Conservation (phyloP, 805 yeast genomes). For the Wickerhamiella sorbophila region DNA sequence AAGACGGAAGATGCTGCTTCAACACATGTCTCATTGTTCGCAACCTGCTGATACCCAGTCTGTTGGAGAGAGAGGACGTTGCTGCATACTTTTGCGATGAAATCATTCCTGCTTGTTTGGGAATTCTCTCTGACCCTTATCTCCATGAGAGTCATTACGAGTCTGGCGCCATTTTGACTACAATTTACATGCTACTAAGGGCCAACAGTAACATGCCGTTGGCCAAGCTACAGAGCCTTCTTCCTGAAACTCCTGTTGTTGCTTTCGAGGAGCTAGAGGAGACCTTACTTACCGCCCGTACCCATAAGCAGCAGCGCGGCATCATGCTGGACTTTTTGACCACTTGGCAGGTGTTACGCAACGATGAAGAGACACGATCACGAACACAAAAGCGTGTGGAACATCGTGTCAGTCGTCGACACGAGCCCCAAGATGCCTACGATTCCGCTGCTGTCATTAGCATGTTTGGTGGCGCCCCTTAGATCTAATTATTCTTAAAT, state of each 20-base stretch:
- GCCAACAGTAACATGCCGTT: slow-evolving; percentile 58
- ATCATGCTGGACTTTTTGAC: slow-evolving; percentile 65
- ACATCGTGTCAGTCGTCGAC: slow-evolving; percentile 15
- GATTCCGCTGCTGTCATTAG: slow-evolving; percentile 18
- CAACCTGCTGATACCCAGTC: slow-evolving; percentile 41
- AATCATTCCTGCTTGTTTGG: slow-evolving; percentile 54
- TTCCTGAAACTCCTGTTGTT: slow-evolving; percentile 37
- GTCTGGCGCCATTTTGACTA: slow-evolving; percentile 78
- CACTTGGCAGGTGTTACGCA: slow-evolving; percentile 34
- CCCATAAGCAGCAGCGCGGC: slow-evolving; percentile 66
- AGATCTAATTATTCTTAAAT: too few species aligned
- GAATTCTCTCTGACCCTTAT: slow-evolving; percentile 56
- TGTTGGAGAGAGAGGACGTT: slow-evolving; percentile 58
- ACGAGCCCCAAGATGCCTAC: slow-evolving; percentile 14
- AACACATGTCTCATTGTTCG: slow-evolving; percentile 74
- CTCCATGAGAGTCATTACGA: slow-evolving; percentile 81
- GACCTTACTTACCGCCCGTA: slow-evolving; percentile 45
- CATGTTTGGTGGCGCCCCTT: slow-evolving; percentile 12
- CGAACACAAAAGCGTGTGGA: slow-evolving; percentile 15
- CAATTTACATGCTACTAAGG: slow-evolving; percentile 59
- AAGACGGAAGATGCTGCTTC: slow-evolving; percentile 85
- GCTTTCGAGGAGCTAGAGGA: slow-evolving; percentile 51
- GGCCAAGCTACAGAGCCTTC: slow-evolving; percentile 36
- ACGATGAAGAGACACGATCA: slow-evolving; percentile 25
- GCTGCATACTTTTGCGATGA: slow-evolving; percentile 53